These are phyloP conservation scores for Candida sanyaensis DNA, from an alignment of 1,139 yeast genomes.

Conservation along the genomic window DNA sequence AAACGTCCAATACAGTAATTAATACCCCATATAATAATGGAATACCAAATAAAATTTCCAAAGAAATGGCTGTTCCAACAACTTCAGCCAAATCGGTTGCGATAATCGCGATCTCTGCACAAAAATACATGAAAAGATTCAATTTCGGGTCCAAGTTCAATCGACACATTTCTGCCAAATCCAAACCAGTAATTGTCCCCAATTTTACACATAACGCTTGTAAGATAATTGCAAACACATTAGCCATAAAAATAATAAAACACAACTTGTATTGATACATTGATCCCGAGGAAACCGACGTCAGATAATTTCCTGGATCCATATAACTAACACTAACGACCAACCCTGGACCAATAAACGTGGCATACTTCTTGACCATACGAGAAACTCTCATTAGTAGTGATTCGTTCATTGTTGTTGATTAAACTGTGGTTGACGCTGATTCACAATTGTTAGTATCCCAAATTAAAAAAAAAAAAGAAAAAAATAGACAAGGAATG, in stretches of 20 bases:
- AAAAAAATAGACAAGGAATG: neutral
- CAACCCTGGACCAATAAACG: conserved; percentile 78
- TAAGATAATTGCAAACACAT: conserved; percentile 68
- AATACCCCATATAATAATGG: conserved; percentile 70
- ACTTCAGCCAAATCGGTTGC: conserved; percentile 86
- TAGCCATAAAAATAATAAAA: conserved; percentile 64
- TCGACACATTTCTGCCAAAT: conserved; percentile 75
- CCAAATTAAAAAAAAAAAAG: neutral
- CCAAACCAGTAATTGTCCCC: conserved; percentile 79
- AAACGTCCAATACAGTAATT: conserved; percentile 70
- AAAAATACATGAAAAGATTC: conserved; percentile 57
- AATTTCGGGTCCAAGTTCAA: conserved; percentile 58
- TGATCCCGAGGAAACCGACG: conserved; percentile 80
- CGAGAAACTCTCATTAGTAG: conserved; percentile 1
- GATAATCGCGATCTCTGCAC: conserved; percentile 75
- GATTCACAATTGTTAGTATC: neutral
- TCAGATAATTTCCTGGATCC: conserved; percentile 83
- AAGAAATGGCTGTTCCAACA: conserved; percentile 76
- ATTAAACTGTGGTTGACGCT: neutral
- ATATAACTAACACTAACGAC: conserved; percentile 77
- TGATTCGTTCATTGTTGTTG: neutral
- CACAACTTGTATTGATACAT: conserved; percentile 65
- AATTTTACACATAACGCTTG: conserved; percentile 73
- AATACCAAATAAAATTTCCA: conserved; percentile 66
- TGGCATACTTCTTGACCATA: conserved; percentile 46